Base-by-base conservation (phyloP, 2,329 filamentous ascomycete genomes). In the Nannizziopsis barbatae region DNA sequence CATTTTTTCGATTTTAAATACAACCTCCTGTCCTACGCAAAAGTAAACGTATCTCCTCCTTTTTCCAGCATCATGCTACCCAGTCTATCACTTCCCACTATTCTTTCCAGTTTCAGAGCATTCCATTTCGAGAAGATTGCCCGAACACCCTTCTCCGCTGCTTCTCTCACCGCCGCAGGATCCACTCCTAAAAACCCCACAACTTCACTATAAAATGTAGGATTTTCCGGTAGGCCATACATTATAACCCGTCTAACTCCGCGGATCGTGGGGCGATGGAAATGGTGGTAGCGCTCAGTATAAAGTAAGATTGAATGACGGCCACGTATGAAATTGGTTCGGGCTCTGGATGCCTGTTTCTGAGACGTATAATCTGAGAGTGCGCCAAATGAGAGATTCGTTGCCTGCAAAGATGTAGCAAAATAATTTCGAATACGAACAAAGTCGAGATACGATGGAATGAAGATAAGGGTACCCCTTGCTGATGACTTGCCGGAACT, bases 281-380 rank as follows among this genome's bases (percentile, higher is more conserved):
- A 96, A 66, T 98, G 92, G 67, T 98, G 92, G n/a, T 89, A 86
- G 51, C 92, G 81, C 64, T 94, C 90, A 1, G 89, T 93, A 68
- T 96, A 98, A 12, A 98, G 72, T 35, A 98, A 68, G 14, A 96
- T 76, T 15, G 80, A 80, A 62, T 95, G 85, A 12, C 88, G 76
- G 4, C 89, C 92, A 35, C 73, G 84, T 55, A 87, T 71, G 67
- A 98, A 96, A 62, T 95, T 86, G 10, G 85, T 89, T 18, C 90
- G 76, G 7, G 90, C 87, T 35, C 90, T 80, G 37, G 86, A 83
- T 27, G 88, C 83, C 55, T 94, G 87, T 6, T 81, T 76, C 6
- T 83, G 72, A 40, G 84, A 79, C 0, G 85, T 84, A 65, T 96
- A 96, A 66, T 98, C 92, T 50, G 84, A 89, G 33, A 98, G 83